Base-by-base conservation (phyloP, 768 basidiomycete genomes). In the Fistulinella prunicolor region DNA sequence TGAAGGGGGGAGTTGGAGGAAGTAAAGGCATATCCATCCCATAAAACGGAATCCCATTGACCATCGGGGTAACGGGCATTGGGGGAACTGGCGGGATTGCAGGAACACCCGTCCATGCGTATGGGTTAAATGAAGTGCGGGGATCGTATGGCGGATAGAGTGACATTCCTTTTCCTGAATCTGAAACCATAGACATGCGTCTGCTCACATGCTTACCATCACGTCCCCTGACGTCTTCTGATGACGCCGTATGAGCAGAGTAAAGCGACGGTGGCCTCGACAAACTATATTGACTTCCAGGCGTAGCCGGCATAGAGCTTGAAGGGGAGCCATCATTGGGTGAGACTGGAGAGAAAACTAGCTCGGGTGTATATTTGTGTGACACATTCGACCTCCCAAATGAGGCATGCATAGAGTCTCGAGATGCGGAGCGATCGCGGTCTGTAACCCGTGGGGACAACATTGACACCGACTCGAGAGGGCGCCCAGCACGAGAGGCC, bases 1-100 rank as follows among this genome's bases (percentile, higher is more conserved):
- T 86, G 66, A 88, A 89, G 12, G 86, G 85, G 20, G 86, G 78
- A 1, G 81, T 74, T 6, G 86, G 86, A 9, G 86, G 86, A 24
- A 89, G 73, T 9, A 89, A 69, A 7, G 86, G 83, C 76, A 80
- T 79, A 54, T 86, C 82, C 66, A 81, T 69, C 45, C 74, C 67
- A 47, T 71, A 74, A 34, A 75, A 69, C 9, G 75, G 73, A 42
- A 79, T 64, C 38, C 70, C 63, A 40, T 65, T 61, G 54, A 66
- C 60, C 50, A 50, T 44, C 6, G 69, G 62, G 39, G 65, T 50
- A 26, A 65, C 40, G 16, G 72, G 70, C 47, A 77, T 60, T 20
- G 58, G 54, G 3, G 66, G 73, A 10, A 77, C 63, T 7, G 73
- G 67, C 7, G 73, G 71, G 17, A 73, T 60, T 46, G 59, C 36